Evolutionary conservation across 345 rosid genomes (phyloP).

Genomic region (Lagerstroemia speciosa): DNA sequence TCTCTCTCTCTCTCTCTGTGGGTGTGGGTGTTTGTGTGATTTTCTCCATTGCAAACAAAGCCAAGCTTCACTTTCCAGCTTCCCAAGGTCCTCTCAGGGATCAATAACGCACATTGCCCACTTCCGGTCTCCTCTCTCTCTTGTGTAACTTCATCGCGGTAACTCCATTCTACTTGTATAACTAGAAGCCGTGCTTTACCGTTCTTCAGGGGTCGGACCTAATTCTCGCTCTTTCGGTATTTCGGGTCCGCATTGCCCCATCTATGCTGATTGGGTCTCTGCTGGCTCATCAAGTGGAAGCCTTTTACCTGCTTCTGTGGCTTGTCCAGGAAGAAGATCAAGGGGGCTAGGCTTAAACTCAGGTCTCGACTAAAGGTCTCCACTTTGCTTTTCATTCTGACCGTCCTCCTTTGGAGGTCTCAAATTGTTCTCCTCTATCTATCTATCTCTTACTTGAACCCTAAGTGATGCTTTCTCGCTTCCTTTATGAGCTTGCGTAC

Average conservation of each 20-base stretch:
- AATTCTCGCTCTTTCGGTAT: constrained; percentile 17
- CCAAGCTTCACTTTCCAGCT: constrained; percentile 56
- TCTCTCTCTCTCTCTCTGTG: constrained; percentile 26
- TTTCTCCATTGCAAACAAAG: constrained; percentile 93
- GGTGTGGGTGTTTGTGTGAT: constrained; percentile 27
- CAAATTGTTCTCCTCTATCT: constrained; percentile 25
- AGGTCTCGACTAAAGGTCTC: constrained; percentile 16
- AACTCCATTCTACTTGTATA: background rate
- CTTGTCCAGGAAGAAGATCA: constrained; percentile 50
- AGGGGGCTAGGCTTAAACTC: constrained; percentile 25
- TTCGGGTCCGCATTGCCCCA: constrained; percentile 35
- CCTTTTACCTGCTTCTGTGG: constrained; percentile 34
- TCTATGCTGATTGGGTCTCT: constrained; percentile 40
- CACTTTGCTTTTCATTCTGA: constrained; percentile 11
- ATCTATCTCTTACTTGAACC: constrained; percentile 50
- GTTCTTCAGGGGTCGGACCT: constrained; percentile 15
- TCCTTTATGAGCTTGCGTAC: constrained; percentile 6
- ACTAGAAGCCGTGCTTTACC: background rate
- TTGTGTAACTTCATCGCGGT: constrained; percentile 21
- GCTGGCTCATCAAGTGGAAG: constrained; percentile 24
- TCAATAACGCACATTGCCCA: constrained; percentile 25
- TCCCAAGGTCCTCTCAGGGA: constrained; percentile 23
- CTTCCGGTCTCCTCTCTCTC: constrained; percentile 13
- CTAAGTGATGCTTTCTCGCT: constrained; percentile 52
- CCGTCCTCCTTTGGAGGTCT: constrained; percentile 8